These are phyloP conservation scores for Colletotrichum falcatum DNA, from an alignment of 2,329 filamentous ascomycete genomes.

Conservation along the genomic window DNA sequence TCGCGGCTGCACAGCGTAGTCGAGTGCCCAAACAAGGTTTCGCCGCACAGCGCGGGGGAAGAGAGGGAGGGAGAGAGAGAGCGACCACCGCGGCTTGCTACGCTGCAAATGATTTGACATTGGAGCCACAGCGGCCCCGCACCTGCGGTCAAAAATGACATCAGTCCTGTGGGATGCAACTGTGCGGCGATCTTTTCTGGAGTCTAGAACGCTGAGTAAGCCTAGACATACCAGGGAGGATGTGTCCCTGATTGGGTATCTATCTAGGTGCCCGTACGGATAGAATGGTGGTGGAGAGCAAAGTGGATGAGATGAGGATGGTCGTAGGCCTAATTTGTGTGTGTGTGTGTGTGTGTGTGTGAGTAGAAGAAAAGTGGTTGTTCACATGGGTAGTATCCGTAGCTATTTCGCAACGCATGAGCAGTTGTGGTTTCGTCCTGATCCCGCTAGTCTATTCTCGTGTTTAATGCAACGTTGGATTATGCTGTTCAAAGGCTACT, in stretches of 20 bases:
- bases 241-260: constrained; percentile 17
- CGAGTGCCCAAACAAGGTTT: constrained; percentile 24
- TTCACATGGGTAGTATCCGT: too few relatives aligned
- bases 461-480: not conserved
- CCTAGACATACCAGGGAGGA: not conserved
- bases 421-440: not conserved
- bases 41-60: constrained; percentile 1
- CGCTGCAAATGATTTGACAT: not conserved
- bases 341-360: not conserved
- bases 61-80: not conserved
- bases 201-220: constrained; percentile 38
- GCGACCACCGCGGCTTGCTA: not conserved
- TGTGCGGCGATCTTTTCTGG: constrained; percentile 15
- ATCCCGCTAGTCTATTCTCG: not conserved
- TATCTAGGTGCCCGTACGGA: too few relatives aligned
- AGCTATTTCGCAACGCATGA: not conserved
- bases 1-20: constrained; percentile 14
- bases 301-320: too few relatives aligned
- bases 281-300: too few relatives aligned
- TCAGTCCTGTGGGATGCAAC: constrained; percentile 36
- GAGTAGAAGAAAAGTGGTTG: too few relatives aligned
- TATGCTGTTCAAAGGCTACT: not conserved
- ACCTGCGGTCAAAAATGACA: constrained; percentile 33
- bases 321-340: too few relatives aligned
- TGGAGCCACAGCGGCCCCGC: constrained; percentile 29